These are phyloP conservation scores for Plasmodium cynomolgi DNA, from an alignment of 169 alveolate genomes.

Conservation along the genomic window DNA sequence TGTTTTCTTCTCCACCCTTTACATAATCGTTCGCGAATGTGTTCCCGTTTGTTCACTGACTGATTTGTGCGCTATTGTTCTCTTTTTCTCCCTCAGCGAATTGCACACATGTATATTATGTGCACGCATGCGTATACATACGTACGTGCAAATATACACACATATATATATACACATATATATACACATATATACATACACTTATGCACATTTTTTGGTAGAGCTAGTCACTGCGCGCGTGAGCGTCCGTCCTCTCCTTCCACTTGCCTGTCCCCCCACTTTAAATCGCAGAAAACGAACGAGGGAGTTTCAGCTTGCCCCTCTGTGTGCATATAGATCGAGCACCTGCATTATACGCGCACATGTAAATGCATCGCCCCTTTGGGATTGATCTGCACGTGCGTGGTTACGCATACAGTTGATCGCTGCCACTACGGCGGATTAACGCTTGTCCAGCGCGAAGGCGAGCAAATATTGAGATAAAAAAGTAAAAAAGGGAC, in stretches of 20 bases:
- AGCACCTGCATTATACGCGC: background rate
- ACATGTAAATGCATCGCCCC: background rate
- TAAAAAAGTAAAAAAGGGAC: background rate
- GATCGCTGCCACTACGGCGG: background rate
- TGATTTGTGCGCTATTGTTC: background rate
- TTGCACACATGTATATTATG: background rate
- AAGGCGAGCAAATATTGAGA: background rate
- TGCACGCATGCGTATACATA: background rate
- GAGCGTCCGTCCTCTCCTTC: too few species aligned
- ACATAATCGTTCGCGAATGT: background rate
- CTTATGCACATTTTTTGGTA: background rate
- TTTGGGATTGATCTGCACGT: background rate
- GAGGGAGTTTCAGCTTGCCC: background rate
- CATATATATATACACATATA: background rate
- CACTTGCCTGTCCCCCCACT: too few species aligned
- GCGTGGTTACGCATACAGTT: background rate
- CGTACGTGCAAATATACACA: background rate
- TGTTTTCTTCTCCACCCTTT: background rate
- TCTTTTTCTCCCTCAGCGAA: background rate
- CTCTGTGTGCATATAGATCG: background rate
- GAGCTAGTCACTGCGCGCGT: background rate
- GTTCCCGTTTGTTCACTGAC: background rate
- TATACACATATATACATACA: background rate
- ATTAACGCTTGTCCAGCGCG: background rate
- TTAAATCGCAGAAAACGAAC: background rate